A percentile compares a stretch with the other conserved stretches of the same genome.
phyloP scores from a whole-genome alignment of 768 basidiomycete species.

The Ramaria sp. region DNA sequence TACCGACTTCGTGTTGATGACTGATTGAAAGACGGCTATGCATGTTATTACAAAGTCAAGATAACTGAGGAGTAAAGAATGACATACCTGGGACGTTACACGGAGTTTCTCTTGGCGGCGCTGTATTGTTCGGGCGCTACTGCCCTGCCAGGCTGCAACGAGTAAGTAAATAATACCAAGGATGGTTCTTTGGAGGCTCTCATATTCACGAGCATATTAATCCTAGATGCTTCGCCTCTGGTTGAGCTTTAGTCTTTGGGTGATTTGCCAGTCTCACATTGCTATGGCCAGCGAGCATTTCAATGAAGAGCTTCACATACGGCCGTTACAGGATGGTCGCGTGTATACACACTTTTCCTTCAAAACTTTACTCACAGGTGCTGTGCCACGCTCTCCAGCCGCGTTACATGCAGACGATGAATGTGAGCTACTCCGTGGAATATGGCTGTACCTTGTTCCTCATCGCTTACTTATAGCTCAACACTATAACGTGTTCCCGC shows the following conservation, averaged over 20 bases:
- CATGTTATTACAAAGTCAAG: no score
- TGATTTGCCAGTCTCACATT: neutral
- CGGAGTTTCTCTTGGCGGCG: no score
- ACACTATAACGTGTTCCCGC: constrained; percentile 81
- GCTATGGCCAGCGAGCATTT: constrained; percentile 24
- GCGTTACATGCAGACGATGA: constrained; percentile 36
- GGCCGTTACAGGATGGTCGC: constrained; percentile 71
- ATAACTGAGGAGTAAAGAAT: no score
- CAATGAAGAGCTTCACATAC: constrained; percentile 40
- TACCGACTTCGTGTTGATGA: no score
- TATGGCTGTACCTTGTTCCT: neutral
- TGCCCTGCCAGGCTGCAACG: no score
- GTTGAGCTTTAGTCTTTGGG: neutral
- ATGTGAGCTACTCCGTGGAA: constrained; percentile 26
- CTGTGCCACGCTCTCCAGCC: constrained; percentile 44
- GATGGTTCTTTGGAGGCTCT: no score
- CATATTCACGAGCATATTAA: no score
- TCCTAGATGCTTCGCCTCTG: neutral
- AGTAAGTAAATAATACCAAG: no score
- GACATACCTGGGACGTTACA: no score
- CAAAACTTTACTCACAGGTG: constrained; percentile 46
- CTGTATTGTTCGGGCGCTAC: no score
- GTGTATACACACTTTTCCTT: constrained; percentile 77
- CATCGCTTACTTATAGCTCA: constrained; percentile 38
- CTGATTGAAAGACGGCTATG: no score